A percentile compares a stretch with the other conserved stretches of the same genome.
These are phyloP conservation scores for Kazachstania viticola DNA, from an alignment of 805 yeast species.

Conservation along the genomic window DNA sequence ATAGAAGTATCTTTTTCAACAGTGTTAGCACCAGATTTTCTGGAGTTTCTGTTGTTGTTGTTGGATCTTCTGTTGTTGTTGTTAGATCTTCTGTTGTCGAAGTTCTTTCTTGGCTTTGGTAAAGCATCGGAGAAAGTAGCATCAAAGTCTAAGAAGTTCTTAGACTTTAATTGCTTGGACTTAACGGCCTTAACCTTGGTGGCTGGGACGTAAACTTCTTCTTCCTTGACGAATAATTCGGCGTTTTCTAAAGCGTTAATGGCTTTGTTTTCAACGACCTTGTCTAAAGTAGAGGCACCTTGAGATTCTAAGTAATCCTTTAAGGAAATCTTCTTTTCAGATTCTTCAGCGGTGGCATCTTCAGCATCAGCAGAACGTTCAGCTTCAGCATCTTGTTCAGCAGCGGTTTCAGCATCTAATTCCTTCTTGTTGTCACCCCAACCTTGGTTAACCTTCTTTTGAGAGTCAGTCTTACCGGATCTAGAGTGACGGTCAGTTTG, in stretches of 20 bases:
- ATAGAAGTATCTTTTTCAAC: constrained; percentile 29
- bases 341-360: constrained; percentile 32
- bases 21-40: constrained; percentile 21
- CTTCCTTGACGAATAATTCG: constrained; percentile 54
- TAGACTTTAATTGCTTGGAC: constrained; percentile 71
- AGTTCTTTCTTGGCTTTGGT: constrained; percentile 25
- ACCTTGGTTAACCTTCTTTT: constrained; percentile 72
- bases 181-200: constrained; percentile 56
- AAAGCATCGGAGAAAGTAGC: constrained; percentile 56
- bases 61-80: constrained; percentile 14
- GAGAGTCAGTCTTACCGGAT: constrained; percentile 73
- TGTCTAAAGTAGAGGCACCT: constrained; percentile 35
- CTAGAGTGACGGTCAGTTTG: constrained; percentile 76
- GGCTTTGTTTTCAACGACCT: constrained; percentile 35
- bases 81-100: constrained; percentile 16
- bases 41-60: constrained; percentile 22
- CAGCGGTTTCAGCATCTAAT: constrained; percentile 52
- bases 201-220: constrained; percentile 47
- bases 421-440: constrained; percentile 78
- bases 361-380: constrained; percentile 43
- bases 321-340: constrained; percentile 47
- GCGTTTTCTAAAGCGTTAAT: constrained; percentile 28
- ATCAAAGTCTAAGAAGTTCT: constrained; percentile 63
- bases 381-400: constrained; percentile 54
- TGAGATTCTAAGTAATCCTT: constrained; percentile 65